A percentile compares a stretch with the other conserved stretches of the same genome.
Conservation (phyloP, 169 alveolate genomes). For the Cryptosporidium sp. region DNA sequence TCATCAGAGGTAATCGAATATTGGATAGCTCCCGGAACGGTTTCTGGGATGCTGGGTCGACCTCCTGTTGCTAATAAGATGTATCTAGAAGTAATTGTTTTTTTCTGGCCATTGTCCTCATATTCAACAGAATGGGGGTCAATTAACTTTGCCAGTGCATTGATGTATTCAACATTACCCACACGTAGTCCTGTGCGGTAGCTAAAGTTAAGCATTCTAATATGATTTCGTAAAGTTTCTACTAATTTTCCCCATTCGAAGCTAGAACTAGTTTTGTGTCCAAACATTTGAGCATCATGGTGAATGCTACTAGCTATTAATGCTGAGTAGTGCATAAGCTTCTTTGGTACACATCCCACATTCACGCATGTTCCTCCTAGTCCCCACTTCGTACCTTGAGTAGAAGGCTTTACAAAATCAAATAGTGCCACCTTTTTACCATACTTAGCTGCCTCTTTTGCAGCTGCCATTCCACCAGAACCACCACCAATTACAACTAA, state of each 20-base stretch:
- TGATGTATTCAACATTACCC: slow-evolving; percentile 88
- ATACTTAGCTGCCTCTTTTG: slow-evolving; percentile 93
- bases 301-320: slow-evolving; percentile 84
- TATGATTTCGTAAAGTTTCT: slow-evolving; percentile 90
- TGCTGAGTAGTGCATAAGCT: slow-evolving; percentile 97
- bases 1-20: slow-evolving; percentile 96
- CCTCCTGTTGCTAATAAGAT: slow-evolving; percentile 96
- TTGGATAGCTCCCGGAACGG: slow-evolving; percentile 92
- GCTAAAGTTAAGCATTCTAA: slow-evolving; percentile 92
- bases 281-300: slow-evolving; percentile 81
- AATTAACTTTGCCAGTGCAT: slow-evolving; percentile 87
- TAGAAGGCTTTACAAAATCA: slow-evolving; percentile 96
- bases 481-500: slow-evolving; percentile 93
- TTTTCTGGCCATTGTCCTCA: slow-evolving; percentile 81
- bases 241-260: slow-evolving; percentile 89
- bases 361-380: slow-evolving; percentile 99
- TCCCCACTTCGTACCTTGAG: slow-evolving; percentile 96
- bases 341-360: slow-evolving; percentile 99
- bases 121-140: slow-evolving; percentile 81
- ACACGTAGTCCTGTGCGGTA: slow-evolving; percentile 90
- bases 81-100: slow-evolving; percentile 88
- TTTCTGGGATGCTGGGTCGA: slow-evolving; percentile 92
- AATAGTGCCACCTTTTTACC: slow-evolving; percentile 94
- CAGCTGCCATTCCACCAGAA: slow-evolving; percentile 93
- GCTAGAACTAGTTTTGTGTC: slow-evolving; percentile 73